Percentiles rank a stretch among this genome's conserved stretches.
phyloP scores from a whole-genome alignment of 176 grass and related monocot genomes.

The Phoenix dactylifera region DNA sequence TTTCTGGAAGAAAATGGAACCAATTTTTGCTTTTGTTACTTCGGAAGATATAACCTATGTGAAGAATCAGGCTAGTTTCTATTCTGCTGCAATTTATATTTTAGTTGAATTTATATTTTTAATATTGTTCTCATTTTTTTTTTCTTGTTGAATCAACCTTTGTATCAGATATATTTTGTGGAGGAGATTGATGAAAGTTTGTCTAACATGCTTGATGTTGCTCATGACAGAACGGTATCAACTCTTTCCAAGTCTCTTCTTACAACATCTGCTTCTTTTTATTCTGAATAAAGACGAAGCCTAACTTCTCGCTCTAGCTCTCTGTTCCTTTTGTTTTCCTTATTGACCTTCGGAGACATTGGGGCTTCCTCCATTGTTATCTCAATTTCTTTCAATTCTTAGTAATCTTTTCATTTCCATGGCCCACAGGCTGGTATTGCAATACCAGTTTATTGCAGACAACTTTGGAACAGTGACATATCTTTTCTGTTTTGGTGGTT shows the following conservation, averaged over 20 bases:
- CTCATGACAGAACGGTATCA: slow-evolving; percentile 31
- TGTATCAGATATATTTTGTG: slow-evolving; percentile 51
- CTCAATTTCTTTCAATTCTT: too few species aligned
- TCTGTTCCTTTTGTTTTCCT: too few species aligned
- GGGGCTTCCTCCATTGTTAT: too few species aligned
- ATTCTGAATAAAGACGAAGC: too few species aligned
- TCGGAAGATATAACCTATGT: slow-evolving; percentile 51
- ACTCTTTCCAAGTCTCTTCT: slow-evolving; percentile 9
- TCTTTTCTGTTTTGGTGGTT: too few species aligned
- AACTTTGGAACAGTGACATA: too few species aligned
- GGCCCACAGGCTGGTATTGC: too few species aligned
- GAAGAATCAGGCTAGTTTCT: slow-evolving; percentile 51
- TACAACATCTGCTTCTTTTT: neutral
- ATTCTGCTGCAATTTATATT: slow-evolving; percentile 2
- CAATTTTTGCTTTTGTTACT: slow-evolving; percentile 47
- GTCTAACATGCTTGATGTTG: slow-evolving; percentile 30
- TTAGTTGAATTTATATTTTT: too few species aligned
- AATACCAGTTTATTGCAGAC: too few species aligned
- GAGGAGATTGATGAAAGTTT: slow-evolving; percentile 71
- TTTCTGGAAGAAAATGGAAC: slow-evolving; percentile 97
- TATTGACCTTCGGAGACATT: too few species aligned
- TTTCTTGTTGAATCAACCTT: slow-evolving; percentile 5
- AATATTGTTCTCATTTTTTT: slow-evolving; percentile 1
- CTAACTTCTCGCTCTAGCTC: too few species aligned
- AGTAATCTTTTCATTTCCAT: too few species aligned